Base-by-base conservation (phyloP, 1,284 basidiomycete genomes). In the Gomphus bonarii region DNA sequence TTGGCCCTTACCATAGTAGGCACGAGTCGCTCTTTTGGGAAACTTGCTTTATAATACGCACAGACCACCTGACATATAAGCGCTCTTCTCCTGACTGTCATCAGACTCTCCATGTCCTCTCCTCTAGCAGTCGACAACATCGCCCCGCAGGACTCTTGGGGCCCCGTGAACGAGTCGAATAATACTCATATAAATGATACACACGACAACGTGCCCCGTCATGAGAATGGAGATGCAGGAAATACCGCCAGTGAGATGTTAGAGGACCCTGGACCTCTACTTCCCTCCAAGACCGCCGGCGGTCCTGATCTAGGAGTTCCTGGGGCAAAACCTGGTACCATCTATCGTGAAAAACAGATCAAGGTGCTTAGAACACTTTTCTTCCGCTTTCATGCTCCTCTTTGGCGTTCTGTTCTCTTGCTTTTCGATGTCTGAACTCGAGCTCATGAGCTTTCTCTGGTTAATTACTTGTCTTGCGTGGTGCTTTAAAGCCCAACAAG, bases 401-500 rank as follows among this genome's bases (percentile, higher is more conserved):
- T 44, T 60, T 36, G 54, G 55, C 43, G 43, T 43, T 11, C 25
- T 48, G 38, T 44, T 47, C 48, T 60, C 58, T 51, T 58, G 59
- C 51, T 57, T 57, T 57, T 54, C 49, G 60, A 58, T 53, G 53
- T 58, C 49, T 61, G 42, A 54, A 57, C 50, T 65, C 61, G 56
- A 35, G 28, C 46, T 31, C 65, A 61, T 64, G 65, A 58, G 63
- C 61, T 69, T 68, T 63, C 68, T 69, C 67, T 69, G 67, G 67
- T 68, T 70, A 75, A 72, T 72, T 76, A 75, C 68, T 72, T 72
- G 72, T 75, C 67, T 73, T 70, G 66, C 65, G 59, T 75, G 80
- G 70, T 80, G 75, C 77, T 75, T 73, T 77, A 63, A 71, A 91
- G 87, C 84, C 86, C 72, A 90, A 90, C 74, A 91, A 91, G 74